Evolutionary conservation across 345 rosid species (phyloP).

Genomic region (Firmiana major): DNA sequence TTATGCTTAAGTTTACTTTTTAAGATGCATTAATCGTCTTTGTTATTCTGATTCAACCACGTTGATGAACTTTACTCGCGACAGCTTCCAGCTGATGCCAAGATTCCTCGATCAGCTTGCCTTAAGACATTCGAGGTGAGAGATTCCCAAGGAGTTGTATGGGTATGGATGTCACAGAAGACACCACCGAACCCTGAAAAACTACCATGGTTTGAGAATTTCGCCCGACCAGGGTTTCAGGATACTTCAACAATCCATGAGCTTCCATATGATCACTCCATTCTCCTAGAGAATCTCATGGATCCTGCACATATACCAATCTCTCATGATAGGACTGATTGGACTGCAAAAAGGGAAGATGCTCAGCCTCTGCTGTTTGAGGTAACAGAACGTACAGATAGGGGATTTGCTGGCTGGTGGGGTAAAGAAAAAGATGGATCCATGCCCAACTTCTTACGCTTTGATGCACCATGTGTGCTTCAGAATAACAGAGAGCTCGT

Average conservation of each 20-base stretch:
- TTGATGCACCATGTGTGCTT: slow-evolving; percentile 82
- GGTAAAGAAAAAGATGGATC: slow-evolving; percentile 61
- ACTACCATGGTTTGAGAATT: slow-evolving; percentile 90
- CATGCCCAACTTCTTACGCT: slow-evolving; percentile 50
- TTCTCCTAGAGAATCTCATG: slow-evolving; percentile 94
- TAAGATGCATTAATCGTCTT: not conserved
- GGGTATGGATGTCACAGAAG: slow-evolving; percentile 92
- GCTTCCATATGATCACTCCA: slow-evolving; percentile 93
- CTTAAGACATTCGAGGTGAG: slow-evolving; percentile 59
- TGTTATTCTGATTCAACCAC: not conserved
- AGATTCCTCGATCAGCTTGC: slow-evolving; percentile 83
- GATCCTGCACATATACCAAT: slow-evolving; percentile 96
- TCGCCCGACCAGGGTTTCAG: slow-evolving; percentile 68
- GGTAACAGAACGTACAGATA: slow-evolving; percentile 63
- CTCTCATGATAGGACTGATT: slow-evolving; percentile 88
- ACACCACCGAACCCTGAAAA: slow-evolving; percentile 58
- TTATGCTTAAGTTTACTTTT: not conserved
- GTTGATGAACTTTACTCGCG: slow-evolving; percentile 1
- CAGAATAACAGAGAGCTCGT: slow-evolving; percentile 61
- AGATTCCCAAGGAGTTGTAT: slow-evolving; percentile 87
- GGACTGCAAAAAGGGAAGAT: slow-evolving; percentile 80
- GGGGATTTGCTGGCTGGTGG: slow-evolving; percentile 94
- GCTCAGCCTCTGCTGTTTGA: slow-evolving; percentile 74
- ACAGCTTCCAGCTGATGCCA: slow-evolving; percentile 75
- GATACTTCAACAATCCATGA: slow-evolving; percentile 74